Evolutionary conservation across 192 early-diverging fungal species (phyloP).

Genomic region (Entophlyctis luteolus): DNA sequence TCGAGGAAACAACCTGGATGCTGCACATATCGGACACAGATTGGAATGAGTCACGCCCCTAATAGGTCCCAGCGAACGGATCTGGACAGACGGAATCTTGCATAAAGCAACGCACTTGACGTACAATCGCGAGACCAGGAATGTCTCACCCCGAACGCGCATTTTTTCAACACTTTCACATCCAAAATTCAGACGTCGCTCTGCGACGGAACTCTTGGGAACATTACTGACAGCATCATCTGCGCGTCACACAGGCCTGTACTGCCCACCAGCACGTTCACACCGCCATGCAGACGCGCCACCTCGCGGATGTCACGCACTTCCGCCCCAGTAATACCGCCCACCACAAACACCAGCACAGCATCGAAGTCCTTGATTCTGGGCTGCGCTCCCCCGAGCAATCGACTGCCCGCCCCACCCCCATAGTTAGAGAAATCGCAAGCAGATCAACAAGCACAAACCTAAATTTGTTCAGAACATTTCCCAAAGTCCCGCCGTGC

Average conservation of each 20-base stretch:
- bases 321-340: slow-evolving; percentile 9
- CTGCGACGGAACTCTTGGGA: not conserved
- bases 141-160: no score
- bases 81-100: no score
- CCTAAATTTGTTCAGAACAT: slow-evolving; percentile 17
- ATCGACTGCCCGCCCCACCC: not conserved
- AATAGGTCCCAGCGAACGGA: no score
- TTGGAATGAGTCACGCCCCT: no score
- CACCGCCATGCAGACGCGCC: not conserved
- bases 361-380: not conserved
- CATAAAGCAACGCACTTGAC: no score
- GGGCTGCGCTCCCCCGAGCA: slow-evolving; percentile 3
- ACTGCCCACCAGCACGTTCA: not conserved
- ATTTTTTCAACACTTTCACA: no score
- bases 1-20: no score
- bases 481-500: slow-evolving; percentile 19
- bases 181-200: no score
- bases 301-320: slow-evolving; percentile 13
- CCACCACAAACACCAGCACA: slow-evolving; percentile 7
- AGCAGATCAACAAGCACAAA: not conserved
- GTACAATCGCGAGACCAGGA: no score
- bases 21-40: no score
- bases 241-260: not conserved
- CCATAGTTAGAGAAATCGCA: not conserved
- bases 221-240: not conserved